These are phyloP conservation scores for Colletotrichum siamense DNA, from an alignment of 2,329 filamentous ascomycete genomes.

Conservation along the genomic window DNA sequence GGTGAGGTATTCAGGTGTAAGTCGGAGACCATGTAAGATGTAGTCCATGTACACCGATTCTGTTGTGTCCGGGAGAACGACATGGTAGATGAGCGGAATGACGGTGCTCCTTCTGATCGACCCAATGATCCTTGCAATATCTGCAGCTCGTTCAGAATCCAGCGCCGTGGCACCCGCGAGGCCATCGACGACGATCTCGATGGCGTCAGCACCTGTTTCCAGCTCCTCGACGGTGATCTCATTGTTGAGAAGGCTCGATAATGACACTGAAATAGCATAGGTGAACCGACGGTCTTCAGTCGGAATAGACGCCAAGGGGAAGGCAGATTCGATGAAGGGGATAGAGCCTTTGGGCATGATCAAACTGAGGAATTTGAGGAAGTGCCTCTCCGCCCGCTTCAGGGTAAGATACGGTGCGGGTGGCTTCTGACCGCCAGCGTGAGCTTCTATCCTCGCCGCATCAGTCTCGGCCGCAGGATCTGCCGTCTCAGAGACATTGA, in stretches of 20 bases:
- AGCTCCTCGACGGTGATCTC: slow-evolving; percentile 67
- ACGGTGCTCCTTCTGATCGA: slow-evolving; percentile 68
- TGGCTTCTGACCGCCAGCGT: slow-evolving; percentile 37
- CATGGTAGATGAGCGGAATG: slow-evolving; percentile 61
- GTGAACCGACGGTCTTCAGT: slow-evolving; percentile 69
- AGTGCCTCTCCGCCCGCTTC: slow-evolving; percentile 72
- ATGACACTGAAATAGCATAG: slow-evolving; percentile 67
- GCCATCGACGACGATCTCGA: slow-evolving; percentile 63
- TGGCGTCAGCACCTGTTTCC: slow-evolving; percentile 70
- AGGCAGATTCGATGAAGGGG: slow-evolving; percentile 67
- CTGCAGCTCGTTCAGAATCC: slow-evolving; percentile 42
- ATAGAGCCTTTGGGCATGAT: slow-evolving; percentile 60
- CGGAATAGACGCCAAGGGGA: slow-evolving; percentile 67
- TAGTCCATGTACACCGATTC: slow-evolving; percentile 57
- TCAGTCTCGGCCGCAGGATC: slow-evolving; percentile 14
- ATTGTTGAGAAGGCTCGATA: slow-evolving; percentile 60
- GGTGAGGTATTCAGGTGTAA: slow-evolving; percentile 68
- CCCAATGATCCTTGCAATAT: slow-evolving; percentile 64
- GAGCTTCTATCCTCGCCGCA: slow-evolving; percentile 13
- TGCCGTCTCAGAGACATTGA: slow-evolving; percentile 68
- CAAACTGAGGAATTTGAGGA: slow-evolving; percentile 71
- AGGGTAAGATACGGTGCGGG: slow-evolving; percentile 68
- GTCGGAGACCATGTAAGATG: slow-evolving; percentile 63
- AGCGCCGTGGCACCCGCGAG: slow-evolving; percentile 19
- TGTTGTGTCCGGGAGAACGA: slow-evolving; percentile 40